phyloP scores from a whole-genome alignment of 2,329 filamentous ascomycete genomes.

The Penicillium frequentans region DNA sequence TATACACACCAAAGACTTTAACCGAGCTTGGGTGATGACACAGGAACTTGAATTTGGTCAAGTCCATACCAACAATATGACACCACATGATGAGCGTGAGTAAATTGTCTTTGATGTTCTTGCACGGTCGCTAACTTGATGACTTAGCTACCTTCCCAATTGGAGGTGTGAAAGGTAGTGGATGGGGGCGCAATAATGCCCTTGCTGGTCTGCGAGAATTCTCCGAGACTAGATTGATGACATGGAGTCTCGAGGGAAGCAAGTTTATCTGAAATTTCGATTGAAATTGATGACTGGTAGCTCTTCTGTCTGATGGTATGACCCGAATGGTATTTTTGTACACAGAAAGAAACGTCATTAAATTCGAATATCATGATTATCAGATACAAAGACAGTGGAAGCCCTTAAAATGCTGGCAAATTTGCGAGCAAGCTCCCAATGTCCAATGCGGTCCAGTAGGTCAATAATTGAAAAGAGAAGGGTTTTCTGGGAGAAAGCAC shows the following conservation, averaged over 20 bases:
- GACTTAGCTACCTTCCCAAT: constrained; percentile 55
- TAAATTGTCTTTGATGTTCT: not conserved
- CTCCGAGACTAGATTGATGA: not conserved
- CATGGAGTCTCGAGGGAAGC: not conserved
- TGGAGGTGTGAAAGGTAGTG: constrained; percentile 50
- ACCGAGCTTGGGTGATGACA: not conserved
- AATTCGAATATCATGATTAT: not conserved
- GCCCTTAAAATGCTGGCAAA: not conserved
- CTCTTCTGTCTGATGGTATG: too few species aligned
- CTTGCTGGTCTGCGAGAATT: not conserved
- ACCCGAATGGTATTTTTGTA: too few species aligned
- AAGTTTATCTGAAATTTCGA: not conserved
- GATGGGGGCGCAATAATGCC: not conserved
- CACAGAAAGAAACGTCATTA: too few species aligned
- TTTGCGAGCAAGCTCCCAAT: not conserved
- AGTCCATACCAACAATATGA: constrained; percentile 67
- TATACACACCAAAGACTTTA: not conserved
- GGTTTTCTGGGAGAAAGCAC: not conserved
- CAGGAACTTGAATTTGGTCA: constrained; percentile 38
- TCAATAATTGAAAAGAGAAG: not conserved
- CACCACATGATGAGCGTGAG: constrained; percentile 60
- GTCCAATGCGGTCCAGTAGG: not conserved
- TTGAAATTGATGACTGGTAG: too few species aligned
- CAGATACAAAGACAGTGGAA: not conserved
- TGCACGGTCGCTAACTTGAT: not conserved